A percentile compares a stretch with the other conserved stretches of the same genome.
Evolutionary conservation across 2,329 filamentous ascomycete species (phyloP).

Genomic region (Blastomyces emzantsi): DNA sequence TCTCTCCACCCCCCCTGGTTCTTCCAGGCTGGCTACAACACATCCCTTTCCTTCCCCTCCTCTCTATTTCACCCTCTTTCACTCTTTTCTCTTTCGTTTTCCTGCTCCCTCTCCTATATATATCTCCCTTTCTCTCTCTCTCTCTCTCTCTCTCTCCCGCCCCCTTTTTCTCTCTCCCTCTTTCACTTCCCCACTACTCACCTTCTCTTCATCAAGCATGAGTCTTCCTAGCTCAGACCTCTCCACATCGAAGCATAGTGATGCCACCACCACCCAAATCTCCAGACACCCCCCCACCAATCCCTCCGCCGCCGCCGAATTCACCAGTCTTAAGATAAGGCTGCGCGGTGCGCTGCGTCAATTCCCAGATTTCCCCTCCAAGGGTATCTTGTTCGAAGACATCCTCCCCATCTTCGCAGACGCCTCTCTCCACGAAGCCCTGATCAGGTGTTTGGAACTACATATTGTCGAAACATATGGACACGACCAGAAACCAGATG

Average conservation of each 20-base stretch:
- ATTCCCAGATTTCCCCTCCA: conserved; percentile 84
- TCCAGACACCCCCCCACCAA: conserved; percentile 37
- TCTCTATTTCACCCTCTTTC: conserved; percentile 14
- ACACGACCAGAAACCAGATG: conserved; percentile 60
- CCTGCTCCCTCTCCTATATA: too few relatives aligned
- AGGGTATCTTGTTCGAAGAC: conserved; percentile 93
- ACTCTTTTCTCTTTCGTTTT: too few relatives aligned
- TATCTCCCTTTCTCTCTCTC: conserved; percentile 1
- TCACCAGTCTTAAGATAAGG: conserved; percentile 55
- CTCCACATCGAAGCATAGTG: conserved; percentile 21
- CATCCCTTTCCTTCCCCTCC: conserved; percentile 15
- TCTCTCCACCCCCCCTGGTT: not conserved
- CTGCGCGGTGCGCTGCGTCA: conserved; percentile 67
- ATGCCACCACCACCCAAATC: conserved; percentile 37
- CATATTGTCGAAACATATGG: conserved; percentile 59
- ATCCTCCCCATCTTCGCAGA: conserved; percentile 93
- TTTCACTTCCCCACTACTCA: conserved; percentile 12
- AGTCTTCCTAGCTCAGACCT: conserved; percentile 27
- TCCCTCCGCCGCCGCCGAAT: conserved; percentile 45
- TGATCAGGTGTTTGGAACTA: conserved; percentile 77
- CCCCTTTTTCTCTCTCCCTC: too few relatives aligned
- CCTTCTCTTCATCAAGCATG: conserved; percentile 26
- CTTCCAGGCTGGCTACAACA: not conserved
- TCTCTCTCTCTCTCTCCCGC: conserved; percentile 12
- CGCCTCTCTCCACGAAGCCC: conserved; percentile 60